Evolutionary conservation across 2,329 filamentous ascomycete species (phyloP), one percentile per base, ranked within the genome.

Genomic region (Fusarium sp.): DNA sequence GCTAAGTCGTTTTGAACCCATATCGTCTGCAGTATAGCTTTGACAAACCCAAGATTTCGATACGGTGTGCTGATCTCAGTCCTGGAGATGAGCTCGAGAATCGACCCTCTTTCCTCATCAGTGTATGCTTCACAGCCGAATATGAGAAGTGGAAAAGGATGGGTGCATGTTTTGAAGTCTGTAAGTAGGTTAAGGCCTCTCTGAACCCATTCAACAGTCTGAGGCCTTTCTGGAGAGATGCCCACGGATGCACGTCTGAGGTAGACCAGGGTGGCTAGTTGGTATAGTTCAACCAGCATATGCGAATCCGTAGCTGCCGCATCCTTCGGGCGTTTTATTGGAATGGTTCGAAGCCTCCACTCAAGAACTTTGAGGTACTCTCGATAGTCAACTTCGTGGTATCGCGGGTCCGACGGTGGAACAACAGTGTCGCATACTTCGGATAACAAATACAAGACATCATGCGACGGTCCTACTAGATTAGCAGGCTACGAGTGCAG

Each of bases 1-100:
- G 55, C 61, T 1, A 82, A 68, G 48, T 82, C 80, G 5, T 79
- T 73, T 46, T 82, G 80, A 3, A 76, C 73, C 80, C 80, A 82
- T 3, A 78, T 36, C 0, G 73, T 69, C 41, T 79, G 56, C 1
- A 82, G 12, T 5, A 80, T 23, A 1, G 47, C n/a, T 39, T 66
- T 73, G 0, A 73, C 44, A 5, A 72, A 58, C 1, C 72, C 60
- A 4, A 77, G 68, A 3, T 69, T 73, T 7, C 76, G 60, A 1
- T 70, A 73, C 0, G 61, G 57, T 8, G n/a, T n/a, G 0, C 43
- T 61, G 0, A 55, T 48, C 8, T 75, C 71, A 1, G 76, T 76
- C 40, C 66, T 76, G 1, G 69, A 28, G 11, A 82, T 75, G 0
- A 82, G 55, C 3, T 75, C 59, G 1, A 77, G 54, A 7, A 72